Conservation (phyloP, 2,329 filamentous ascomycete species). For the Pseudogymnoascus sp. region DNA sequence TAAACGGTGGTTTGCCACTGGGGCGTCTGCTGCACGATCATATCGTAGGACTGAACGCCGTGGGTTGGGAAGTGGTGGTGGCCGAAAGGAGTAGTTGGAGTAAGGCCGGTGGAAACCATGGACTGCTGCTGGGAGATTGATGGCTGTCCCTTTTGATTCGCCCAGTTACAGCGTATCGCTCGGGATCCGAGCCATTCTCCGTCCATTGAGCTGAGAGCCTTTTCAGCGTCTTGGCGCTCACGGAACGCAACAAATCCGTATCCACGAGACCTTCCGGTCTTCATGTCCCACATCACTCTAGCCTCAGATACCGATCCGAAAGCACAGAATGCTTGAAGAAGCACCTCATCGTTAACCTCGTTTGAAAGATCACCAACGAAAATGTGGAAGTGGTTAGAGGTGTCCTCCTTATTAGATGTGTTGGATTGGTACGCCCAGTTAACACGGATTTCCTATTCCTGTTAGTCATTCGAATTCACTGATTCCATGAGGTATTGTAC, state of each 20-base stretch:
- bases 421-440: slow-evolving; percentile 99
- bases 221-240: slow-evolving; percentile 87
- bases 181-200: slow-evolving; percentile 98
- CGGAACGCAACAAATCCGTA: slow-evolving; percentile 98
- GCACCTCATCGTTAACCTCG: slow-evolving; percentile 94
- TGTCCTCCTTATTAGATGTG: slow-evolving; percentile 89
- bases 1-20: slow-evolving; percentile 98
- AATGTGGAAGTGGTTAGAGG: slow-evolving; percentile 96
- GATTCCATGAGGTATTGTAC: slow-evolving; percentile 27
- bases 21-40: slow-evolving; percentile 90
- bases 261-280: slow-evolving; percentile 92
- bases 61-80: slow-evolving; percentile 98
- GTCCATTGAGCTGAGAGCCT: slow-evolving; percentile 95
- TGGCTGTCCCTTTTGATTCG: slow-evolving; percentile 98
- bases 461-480: slow-evolving; percentile 23
- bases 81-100: slow-evolving; percentile 89
- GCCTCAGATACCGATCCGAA: slow-evolving; percentile 96
- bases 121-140: slow-evolving; percentile 97
- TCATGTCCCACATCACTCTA: slow-evolving; percentile 99
- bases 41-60: slow-evolving; percentile 93
- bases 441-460: slow-evolving; percentile 80
- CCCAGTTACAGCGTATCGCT: slow-evolving; percentile 99
- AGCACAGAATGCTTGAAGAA: slow-evolving; percentile 88
- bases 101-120: slow-evolving; percentile 97
- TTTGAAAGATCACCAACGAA: slow-evolving; percentile 97